Evolutionary conservation across 306 rosid species (phyloP).

Genomic region (Arachis stenosperma): DNA sequence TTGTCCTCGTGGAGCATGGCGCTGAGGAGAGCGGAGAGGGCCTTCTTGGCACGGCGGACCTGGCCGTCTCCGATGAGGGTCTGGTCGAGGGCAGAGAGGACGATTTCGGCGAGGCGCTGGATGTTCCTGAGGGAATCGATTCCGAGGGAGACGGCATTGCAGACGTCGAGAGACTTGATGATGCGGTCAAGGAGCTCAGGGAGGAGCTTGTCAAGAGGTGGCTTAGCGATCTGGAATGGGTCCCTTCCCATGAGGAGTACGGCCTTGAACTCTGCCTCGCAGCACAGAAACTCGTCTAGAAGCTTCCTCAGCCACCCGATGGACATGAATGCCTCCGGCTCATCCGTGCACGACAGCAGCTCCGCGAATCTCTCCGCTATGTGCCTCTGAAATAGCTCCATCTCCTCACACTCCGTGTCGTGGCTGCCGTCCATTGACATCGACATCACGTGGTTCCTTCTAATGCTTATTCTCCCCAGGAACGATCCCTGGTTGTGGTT

Average conservation of each 20-base stretch:
- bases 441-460: constrained; percentile 74
- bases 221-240: constrained; percentile 62
- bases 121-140: constrained; percentile 69
- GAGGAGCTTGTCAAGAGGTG: constrained; percentile 80
- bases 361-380: constrained; percentile 70
- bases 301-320: constrained; percentile 74
- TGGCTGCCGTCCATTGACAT: constrained; percentile 76
- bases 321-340: constrained; percentile 57
- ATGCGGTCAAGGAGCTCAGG: constrained; percentile 79
- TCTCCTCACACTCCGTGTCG: constrained; percentile 81
- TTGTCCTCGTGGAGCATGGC: constrained; percentile 70
- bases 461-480: constrained; percentile 86
- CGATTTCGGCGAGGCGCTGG: constrained; percentile 82
- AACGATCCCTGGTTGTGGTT: constrained; percentile 81
- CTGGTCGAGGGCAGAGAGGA: constrained; percentile 61
- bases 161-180: constrained; percentile 77
- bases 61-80: constrained; percentile 87
- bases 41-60: constrained; percentile 85
- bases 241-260: constrained; percentile 76
- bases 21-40: constrained; percentile 54
- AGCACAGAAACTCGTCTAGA: constrained; percentile 80
- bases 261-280: constrained; percentile 94
- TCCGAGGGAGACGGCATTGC: constrained; percentile 81
- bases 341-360: constrained; percentile 52
- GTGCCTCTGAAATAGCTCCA: constrained; percentile 81